These are phyloP conservation scores for Rhizoclosmatium globosum DNA, from an alignment of 192 early-diverging fungal genomes.

Conservation along the genomic window DNA sequence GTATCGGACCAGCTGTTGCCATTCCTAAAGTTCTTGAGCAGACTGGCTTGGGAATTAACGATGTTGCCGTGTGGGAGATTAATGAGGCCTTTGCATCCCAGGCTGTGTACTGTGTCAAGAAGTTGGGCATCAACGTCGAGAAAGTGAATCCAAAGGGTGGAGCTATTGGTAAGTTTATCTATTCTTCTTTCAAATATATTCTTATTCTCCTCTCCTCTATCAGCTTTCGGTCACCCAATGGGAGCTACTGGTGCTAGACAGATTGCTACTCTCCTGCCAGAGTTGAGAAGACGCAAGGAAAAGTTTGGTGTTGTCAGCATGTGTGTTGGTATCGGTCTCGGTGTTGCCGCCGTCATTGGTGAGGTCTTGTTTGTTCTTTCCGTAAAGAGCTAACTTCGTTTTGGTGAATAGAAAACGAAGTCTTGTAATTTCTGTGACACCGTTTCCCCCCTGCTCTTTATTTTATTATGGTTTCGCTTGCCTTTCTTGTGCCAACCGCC, in stretches of 20 bases:
- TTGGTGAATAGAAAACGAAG: no score
- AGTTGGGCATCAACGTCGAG: slow-evolving; percentile 82
- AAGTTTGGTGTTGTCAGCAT: slow-evolving; percentile 88
- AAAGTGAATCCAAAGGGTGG: slow-evolving; percentile 99
- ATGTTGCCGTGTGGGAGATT: slow-evolving; percentile 91
- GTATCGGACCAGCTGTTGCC: slow-evolving; percentile 94
- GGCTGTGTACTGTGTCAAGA: slow-evolving; percentile 90
- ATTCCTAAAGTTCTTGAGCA: slow-evolving; percentile 89
- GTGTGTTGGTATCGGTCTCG: slow-evolving; percentile 94
- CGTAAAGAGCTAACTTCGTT: no score
- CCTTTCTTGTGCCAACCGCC: no score
- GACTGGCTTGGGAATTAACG: slow-evolving; percentile 75
- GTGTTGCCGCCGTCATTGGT: slow-evolving; percentile 87
- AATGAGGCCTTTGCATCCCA: slow-evolving; percentile 99
- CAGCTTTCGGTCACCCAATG: slow-evolving; percentile 89
- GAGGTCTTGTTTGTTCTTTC: slow-evolving; percentile 40
- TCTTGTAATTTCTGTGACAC: no score
- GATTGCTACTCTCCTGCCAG: slow-evolving; percentile 92
- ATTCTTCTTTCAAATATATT: no score
- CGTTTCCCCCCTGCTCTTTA: no score
- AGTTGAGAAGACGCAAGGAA: slow-evolving; percentile 87
- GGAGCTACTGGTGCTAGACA: slow-evolving; percentile 92
- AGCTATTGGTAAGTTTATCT: slow-evolving; percentile 67
- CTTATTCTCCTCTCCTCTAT: slow-evolving; percentile 26
- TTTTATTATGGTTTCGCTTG: no score